Percentiles rank a stretch among this genome's conserved stretches.
phyloP scores from a whole-genome alignment of 768 basidiomycete genomes.

The Leccinum subtestaceum region DNA sequence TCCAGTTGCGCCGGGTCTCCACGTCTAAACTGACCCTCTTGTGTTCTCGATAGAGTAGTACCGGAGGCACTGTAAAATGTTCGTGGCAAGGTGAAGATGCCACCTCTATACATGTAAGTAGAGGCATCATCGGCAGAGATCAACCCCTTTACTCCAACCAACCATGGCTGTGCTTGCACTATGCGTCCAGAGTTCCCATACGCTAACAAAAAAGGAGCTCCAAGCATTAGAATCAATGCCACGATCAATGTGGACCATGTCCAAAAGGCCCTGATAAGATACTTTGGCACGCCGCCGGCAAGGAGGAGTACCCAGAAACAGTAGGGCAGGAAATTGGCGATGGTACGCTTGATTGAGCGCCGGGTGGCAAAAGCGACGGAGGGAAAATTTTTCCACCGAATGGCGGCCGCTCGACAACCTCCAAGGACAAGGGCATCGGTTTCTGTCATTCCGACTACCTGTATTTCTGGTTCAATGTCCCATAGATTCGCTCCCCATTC shows the following conservation, averaged over 20 bases:
- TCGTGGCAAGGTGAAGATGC: constrained; percentile 4
- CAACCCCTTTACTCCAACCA: constrained; percentile 25
- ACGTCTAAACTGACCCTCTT: constrained; percentile 10
- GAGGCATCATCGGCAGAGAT: constrained; percentile 24
- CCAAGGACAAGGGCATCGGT: constrained; percentile 18
- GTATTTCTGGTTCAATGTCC: constrained; percentile 20
- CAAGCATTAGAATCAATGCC: constrained; percentile 9
- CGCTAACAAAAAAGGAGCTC: constrained; percentile 5
- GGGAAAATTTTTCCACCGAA: constrained; percentile 27
- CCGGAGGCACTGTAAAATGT: constrained; percentile 21
- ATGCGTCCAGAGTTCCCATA: constrained; percentile 21
- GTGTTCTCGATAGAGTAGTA: constrained; percentile 10
- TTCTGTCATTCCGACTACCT: constrained; percentile 21
- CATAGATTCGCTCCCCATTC: constrained; percentile 16
- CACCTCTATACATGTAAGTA: constrained; percentile 10
- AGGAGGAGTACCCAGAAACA: constrained; percentile 6
- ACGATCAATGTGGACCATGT: background rate
- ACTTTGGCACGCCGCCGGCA: too few relatives aligned
- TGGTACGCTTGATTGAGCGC: constrained; percentile 11
- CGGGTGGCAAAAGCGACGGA: constrained; percentile 13
- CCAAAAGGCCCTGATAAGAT: too few relatives aligned
- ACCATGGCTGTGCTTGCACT: constrained; percentile 19
- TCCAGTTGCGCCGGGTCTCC: constrained; percentile 16
- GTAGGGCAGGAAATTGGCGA: constrained; percentile 8
- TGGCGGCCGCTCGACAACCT: constrained; percentile 22